phyloP scores from a whole-genome alignment of 2,329 filamentous ascomycete genomes.

The Colletotrichum cordylinicola region DNA sequence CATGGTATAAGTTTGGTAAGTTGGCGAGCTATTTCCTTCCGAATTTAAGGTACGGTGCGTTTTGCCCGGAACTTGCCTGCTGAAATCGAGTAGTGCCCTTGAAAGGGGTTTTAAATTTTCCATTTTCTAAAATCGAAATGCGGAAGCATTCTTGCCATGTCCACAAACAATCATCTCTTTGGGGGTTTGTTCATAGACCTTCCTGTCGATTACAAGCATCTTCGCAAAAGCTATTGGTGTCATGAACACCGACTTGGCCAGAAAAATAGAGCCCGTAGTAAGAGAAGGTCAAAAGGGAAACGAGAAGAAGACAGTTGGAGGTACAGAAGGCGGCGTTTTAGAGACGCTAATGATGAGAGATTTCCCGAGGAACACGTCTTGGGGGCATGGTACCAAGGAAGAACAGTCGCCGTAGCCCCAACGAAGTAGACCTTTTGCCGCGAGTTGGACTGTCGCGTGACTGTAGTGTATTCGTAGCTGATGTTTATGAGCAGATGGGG shows the following conservation, averaged over 20 bases:
- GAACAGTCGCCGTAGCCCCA: not conserved
- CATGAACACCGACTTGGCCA: not conserved
- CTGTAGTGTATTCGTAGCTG: not conserved
- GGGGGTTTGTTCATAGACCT: not conserved
- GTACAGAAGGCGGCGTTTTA: not conserved
- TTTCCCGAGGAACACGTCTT: not conserved
- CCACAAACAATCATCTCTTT: not conserved
- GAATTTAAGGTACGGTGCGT: no score
- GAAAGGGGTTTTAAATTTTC: not conserved
- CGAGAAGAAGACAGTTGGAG: not conserved
- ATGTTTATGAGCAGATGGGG: not conserved
- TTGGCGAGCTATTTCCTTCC: no score
- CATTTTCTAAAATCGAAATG: not conserved
- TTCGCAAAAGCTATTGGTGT: not conserved
- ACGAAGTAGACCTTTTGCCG: not conserved
- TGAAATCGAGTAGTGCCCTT: not conserved
- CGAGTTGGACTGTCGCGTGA: not conserved
- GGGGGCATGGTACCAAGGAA: not conserved
- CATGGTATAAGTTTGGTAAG: not conserved
- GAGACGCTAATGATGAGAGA: not conserved
- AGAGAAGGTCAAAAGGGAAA: not conserved
- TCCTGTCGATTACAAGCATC: not conserved
- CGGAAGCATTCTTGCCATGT: not conserved
- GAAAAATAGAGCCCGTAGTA: not conserved
- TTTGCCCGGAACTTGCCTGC: not conserved